These are phyloP conservation scores for Trebouxia sp. DNA, from an alignment of 139 green algal species.

Conservation along the genomic window DNA sequence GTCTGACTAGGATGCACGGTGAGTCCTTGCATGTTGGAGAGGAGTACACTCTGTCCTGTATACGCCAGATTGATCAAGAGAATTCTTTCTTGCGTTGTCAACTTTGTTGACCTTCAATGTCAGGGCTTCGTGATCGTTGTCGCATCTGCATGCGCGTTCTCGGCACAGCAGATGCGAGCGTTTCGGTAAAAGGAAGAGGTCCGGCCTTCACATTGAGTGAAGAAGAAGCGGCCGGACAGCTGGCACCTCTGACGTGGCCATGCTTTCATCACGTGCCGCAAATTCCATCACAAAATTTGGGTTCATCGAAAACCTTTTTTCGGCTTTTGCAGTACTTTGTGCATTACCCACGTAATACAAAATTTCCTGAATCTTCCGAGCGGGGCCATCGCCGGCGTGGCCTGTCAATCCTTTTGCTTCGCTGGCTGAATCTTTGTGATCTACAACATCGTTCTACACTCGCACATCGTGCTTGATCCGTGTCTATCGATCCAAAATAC, in stretches of 20 bases:
- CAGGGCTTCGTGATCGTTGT: too few species aligned
- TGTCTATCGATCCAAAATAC: not conserved
- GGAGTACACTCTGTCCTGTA: not conserved
- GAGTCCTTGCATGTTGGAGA: not conserved
- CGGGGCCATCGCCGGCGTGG: slow-evolving; percentile 1
- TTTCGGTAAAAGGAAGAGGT: too few species aligned
- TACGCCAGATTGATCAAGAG: too few species aligned
- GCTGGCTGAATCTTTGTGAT: not conserved
- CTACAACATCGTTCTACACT: too few species aligned
- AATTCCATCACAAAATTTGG: too few species aligned
- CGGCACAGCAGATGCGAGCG: too few species aligned
- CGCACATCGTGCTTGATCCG: not conserved
- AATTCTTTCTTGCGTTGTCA: too few species aligned
- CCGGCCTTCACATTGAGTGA: too few species aligned
- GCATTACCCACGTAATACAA: not conserved
- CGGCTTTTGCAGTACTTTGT: not conserved
- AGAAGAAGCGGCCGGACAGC: too few species aligned
- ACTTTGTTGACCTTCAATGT: too few species aligned
- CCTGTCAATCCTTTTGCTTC: not conserved
- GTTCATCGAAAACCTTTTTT: not conserved
- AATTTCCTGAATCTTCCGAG: not conserved
- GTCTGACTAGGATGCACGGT: not conserved
- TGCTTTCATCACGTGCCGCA: not conserved
- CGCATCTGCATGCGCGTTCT: too few species aligned
- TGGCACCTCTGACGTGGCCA: slow-evolving; percentile 13